phyloP scores from a whole-genome alignment of 2,329 filamentous ascomycete species.

The Beauveria scarabaeidicola region DNA sequence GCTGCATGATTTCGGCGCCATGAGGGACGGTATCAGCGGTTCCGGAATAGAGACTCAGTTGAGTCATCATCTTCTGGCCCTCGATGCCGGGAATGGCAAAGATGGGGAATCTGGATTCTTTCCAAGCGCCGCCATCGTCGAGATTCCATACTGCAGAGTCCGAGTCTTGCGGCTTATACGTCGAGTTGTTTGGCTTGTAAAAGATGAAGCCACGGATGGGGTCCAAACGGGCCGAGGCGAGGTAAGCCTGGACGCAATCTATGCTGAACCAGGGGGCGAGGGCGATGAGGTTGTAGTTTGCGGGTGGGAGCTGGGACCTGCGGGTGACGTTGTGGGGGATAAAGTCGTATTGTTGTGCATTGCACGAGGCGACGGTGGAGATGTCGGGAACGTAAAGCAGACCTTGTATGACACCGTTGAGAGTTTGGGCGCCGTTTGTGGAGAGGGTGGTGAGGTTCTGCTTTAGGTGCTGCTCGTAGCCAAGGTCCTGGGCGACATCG shows the following conservation, averaged over 20 bases:
- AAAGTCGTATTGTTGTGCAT: constrained; percentile 51
- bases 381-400: constrained; percentile 80
- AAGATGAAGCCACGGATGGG: constrained; percentile 56
- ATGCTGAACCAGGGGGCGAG: constrained; percentile 78
- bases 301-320: constrained; percentile 56
- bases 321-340: constrained; percentile 71
- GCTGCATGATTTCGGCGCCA: constrained; percentile 44
- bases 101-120: constrained; percentile 64
- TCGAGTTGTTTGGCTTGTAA: constrained; percentile 48
- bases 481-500: constrained; percentile 41
- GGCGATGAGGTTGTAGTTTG: constrained; percentile 67
- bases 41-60: constrained; percentile 70
- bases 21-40: constrained; percentile 56
- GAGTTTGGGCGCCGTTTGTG: constrained; percentile 50
- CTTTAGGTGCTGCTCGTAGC: constrained; percentile 42
- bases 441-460: constrained; percentile 69
- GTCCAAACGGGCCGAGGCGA: constrained; percentile 51
- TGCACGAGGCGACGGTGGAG: constrained; percentile 49
- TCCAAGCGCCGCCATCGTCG: constrained; percentile 63
- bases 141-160: constrained; percentile 63
- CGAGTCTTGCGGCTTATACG: constrained; percentile 54
- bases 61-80: constrained; percentile 60
- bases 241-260: constrained; percentile 64
- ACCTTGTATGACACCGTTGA: constrained; percentile 59
- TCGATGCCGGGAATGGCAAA: constrained; percentile 67